Evolutionary conservation across 169 alveolate species (phyloP).

Genomic region (Eimeria necatrix): DNA sequence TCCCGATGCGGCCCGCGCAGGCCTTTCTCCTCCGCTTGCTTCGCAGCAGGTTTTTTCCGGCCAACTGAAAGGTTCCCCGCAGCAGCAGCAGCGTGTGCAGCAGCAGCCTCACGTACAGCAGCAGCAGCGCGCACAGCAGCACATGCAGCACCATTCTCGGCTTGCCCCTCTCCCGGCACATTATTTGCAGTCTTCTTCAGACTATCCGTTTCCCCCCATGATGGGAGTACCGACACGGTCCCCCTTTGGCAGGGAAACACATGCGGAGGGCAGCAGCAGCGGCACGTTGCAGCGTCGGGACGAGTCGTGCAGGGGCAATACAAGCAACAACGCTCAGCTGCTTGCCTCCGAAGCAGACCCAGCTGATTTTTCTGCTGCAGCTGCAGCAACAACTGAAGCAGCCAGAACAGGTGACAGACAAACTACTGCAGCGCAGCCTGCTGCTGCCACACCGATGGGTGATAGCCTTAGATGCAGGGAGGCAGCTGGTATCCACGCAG

Average conservation of each 20-base stretch:
- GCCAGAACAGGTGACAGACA: not conserved
- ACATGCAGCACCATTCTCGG: slow-evolving; percentile 43
- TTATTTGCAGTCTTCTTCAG: slow-evolving; percentile 1
- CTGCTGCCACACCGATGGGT: slow-evolving; percentile 13
- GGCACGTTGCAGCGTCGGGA: slow-evolving; percentile 41
- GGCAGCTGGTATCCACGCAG: slow-evolving; percentile 22
- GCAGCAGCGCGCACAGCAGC: slow-evolving; percentile 41
- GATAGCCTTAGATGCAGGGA: not conserved
- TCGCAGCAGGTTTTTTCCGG: slow-evolving; percentile 60
- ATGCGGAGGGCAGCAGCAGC: slow-evolving; percentile 23
- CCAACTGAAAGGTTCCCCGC: slow-evolving; percentile 22
- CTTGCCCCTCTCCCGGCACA: slow-evolving; percentile 35
- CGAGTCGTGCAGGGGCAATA: not conserved
- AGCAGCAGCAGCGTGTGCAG: slow-evolving; percentile 67
- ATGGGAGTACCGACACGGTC: slow-evolving; percentile 61
- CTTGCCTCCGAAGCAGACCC: slow-evolving; percentile 18
- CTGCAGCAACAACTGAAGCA: not conserved
- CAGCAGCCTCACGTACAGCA: slow-evolving; percentile 33
- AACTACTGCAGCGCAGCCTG: not conserved
- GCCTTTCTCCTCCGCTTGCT: slow-evolving; percentile 9
- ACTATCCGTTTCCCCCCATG: slow-evolving; percentile 43
- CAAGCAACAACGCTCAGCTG: not conserved
- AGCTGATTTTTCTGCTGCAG: slow-evolving; percentile 48
- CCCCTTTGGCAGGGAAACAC: slow-evolving; percentile 46
- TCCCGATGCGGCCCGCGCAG: not conserved